These are phyloP conservation scores for Dothideomycetes sp. DNA, from an alignment of 2,329 filamentous ascomycete genomes.

Conservation along the genomic window DNA sequence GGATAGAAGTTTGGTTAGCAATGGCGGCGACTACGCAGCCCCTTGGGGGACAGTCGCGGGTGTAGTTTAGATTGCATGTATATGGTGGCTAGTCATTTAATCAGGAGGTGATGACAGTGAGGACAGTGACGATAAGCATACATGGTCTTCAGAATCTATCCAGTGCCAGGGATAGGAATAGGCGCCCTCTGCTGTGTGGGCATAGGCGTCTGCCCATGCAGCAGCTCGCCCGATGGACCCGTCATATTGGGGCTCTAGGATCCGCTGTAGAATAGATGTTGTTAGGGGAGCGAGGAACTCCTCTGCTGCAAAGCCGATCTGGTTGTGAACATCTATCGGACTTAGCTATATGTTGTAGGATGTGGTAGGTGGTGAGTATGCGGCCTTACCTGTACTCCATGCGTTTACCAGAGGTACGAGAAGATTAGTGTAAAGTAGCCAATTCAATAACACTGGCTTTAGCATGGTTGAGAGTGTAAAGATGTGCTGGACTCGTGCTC, in stretches of 20 bases:
- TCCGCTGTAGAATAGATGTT: constrained; percentile 19
- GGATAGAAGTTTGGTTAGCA: constrained; percentile 29
- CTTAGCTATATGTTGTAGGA: not conserved
- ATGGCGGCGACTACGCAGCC: constrained; percentile 32
- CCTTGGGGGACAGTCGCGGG: constrained; percentile 24
- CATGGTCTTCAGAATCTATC: constrained; percentile 25
- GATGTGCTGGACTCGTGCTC: too few species aligned
- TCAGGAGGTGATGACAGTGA: not conserved
- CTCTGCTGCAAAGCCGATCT: constrained; percentile 29
- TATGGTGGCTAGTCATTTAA: constrained; percentile 13
- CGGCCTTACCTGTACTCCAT: not conserved
- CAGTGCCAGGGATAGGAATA: constrained; percentile 32
- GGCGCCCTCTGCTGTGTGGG: constrained; percentile 26
- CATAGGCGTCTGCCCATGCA: constrained; percentile 29
- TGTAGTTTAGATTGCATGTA: constrained; percentile 25
- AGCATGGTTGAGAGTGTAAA: too few species aligned
- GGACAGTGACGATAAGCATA: not conserved
- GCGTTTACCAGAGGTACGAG: not conserved
- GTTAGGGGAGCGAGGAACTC: constrained; percentile 24
- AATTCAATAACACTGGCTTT: not conserved
- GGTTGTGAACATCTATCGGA: constrained; percentile 24
- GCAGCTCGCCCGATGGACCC: constrained; percentile 27
- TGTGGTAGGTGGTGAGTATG: not conserved
- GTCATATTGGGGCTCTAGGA: constrained; percentile 29
- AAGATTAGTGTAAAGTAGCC: not conserved